Evolutionary conservation across 2,329 filamentous ascomycete genomes (phyloP).

Genomic region (Delphinella strobiligena): DNA sequence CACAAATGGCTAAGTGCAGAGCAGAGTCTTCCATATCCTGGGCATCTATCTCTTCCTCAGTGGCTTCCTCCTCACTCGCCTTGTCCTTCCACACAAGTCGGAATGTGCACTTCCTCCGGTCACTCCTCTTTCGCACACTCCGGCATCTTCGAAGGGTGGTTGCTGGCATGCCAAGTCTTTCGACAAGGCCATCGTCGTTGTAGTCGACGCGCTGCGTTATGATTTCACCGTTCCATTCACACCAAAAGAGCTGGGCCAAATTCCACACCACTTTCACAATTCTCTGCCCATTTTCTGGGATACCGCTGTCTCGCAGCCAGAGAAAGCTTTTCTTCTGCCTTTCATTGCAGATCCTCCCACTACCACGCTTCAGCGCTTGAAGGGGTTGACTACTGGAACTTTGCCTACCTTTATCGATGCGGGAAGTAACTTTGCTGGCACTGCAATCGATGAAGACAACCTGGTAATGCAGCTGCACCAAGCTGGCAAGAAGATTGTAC

Average conservation of each 20-base stretch:
- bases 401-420: conserved; percentile 89
- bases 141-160: conserved; percentile 43
- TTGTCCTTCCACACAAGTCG: conserved; percentile 66
- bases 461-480: conserved; percentile 51
- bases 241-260: conserved; percentile 27
- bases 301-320: conserved; percentile 58
- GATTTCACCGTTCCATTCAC: conserved; percentile 83
- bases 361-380: conserved; percentile 80
- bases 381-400: conserved; percentile 89
- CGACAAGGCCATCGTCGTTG: conserved; percentile 76
- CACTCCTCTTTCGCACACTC: conserved; percentile 26
- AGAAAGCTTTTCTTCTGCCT: conserved; percentile 78
- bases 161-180: conserved; percentile 97
- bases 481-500: conserved; percentile 67
- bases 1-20: background rate
- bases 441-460: conserved; percentile 89
- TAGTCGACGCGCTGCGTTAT: conserved; percentile 90
- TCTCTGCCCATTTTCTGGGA: conserved; percentile 80
- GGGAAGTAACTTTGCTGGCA: conserved; percentile 90
- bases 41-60: conserved; percentile 89
- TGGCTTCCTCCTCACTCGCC: conserved; percentile 82
- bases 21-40: conserved; percentile 57
- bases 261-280: conserved; percentile 65
- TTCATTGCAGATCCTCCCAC: conserved; percentile 98
- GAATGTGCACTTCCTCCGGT: conserved; percentile 67